Evolutionary conservation across 2,329 filamentous ascomycete species (phyloP).

Genomic region (Gaeumannomyces sp.): DNA sequence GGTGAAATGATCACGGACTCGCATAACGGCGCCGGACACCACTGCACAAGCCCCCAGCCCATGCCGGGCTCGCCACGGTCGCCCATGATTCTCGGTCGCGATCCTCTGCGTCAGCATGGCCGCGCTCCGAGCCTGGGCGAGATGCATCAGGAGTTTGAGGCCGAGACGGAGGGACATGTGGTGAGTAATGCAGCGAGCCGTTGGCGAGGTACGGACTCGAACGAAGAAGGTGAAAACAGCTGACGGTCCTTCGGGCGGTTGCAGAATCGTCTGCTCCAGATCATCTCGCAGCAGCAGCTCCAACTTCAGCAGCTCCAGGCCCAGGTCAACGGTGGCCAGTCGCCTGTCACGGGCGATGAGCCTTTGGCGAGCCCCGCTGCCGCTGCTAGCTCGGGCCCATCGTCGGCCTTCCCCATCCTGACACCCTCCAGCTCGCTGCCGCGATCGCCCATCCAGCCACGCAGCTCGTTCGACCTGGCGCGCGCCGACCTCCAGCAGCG

Average conservation of each 20-base stretch:
- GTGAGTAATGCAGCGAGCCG: slow-evolving; percentile 34
- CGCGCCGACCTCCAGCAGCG: slow-evolving; percentile 42
- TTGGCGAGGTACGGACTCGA: background rate
- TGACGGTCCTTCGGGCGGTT: background rate
- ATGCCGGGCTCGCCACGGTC: slow-evolving; percentile 37
- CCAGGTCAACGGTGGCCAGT: slow-evolving; percentile 32
- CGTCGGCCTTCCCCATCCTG: slow-evolving; percentile 28
- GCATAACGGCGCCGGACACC: slow-evolving; percentile 22
- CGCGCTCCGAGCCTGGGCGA: slow-evolving; percentile 67
- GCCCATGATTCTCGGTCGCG: slow-evolving; percentile 35
- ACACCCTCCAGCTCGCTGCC: slow-evolving; percentile 38
- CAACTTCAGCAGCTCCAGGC: slow-evolving; percentile 58
- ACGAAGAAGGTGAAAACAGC: slow-evolving; percentile 1
- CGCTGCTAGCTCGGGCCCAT: slow-evolving; percentile 28
- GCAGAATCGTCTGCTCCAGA: slow-evolving; percentile 67
- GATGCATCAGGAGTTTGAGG: slow-evolving; percentile 72
- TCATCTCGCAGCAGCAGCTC: slow-evolving; percentile 71
- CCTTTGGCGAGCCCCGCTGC: slow-evolving; percentile 13
- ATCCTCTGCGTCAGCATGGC: slow-evolving; percentile 51
- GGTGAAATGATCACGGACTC: slow-evolving; percentile 59
- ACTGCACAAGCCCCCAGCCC: slow-evolving; percentile 37
- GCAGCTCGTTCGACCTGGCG: slow-evolving; percentile 54
- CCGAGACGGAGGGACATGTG: slow-evolving; percentile 73
- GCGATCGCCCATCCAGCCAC: slow-evolving; percentile 45
- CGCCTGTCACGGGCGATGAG: slow-evolving; percentile 28